Evolutionary conservation across 1,284 basidiomycete genomes (phyloP), one percentile per base, ranked within the genome.

Genomic region (Amylostereum chailletii): DNA sequence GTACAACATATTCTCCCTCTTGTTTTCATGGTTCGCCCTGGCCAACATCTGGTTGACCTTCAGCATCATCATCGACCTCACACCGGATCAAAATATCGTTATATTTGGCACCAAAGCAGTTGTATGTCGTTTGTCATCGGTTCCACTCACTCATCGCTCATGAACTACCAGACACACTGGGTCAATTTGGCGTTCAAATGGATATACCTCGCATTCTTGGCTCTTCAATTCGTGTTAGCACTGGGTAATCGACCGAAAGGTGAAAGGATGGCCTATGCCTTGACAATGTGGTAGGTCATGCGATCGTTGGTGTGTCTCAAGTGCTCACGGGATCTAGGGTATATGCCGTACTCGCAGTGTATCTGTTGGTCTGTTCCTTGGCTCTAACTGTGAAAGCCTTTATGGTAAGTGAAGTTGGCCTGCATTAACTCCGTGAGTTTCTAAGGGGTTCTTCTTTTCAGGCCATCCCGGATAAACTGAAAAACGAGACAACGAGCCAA

Each of bases 31-130:
- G 90, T 94, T 94, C 66, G 82, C 93, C 1, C 69, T 95, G 45
- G 94, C 92, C 57, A 97, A 96, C 61, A 71, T 96, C 36, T 97
- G 92, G 92, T 72, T 97, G 50, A 96, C 94, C 7, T 97, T 97
- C 75, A 86, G 84, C 51, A 95, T 97, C 70, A 93, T 97, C 65
- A 93, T 97, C 74, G 83, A 93, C 58, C 79, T 96, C 38, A 71
- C 95, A 11, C 90, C 91, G 1, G 60, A 65, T 30, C 76, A 86
- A 62, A 51, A 54, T 1, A 77, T 90, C 57, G 67, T 78, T 47
- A 71, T 90, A 47, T 94, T 93, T 55, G 87, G 86, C 37, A 90
- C 78, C 29, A 66, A 55, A 50, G 45, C 5, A 48, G 56, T 34
- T 11, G 0, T 66, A 60, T 11, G 60, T 89, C 53, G 85, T 68